phyloP scores from a whole-genome alignment of 495 filamentous ascomycete genomes.

The Parathielavia appendiculata region DNA sequence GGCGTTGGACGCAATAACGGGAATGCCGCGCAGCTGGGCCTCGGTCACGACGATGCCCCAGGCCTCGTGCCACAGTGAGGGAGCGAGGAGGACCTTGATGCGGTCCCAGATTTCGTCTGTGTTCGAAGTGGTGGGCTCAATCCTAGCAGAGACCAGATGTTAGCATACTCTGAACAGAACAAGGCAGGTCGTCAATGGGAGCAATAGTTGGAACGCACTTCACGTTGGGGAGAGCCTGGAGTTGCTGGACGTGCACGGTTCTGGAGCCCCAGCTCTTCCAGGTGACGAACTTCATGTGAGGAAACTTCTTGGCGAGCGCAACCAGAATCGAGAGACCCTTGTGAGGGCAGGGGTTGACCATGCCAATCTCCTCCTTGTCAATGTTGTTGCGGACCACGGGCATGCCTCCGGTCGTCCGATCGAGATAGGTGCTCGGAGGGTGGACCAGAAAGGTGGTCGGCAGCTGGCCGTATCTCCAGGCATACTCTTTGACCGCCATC shows the following conservation, averaged over 20 bases:
- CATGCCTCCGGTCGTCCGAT: conserved; percentile 17
- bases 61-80: conserved; percentile 31
- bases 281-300: conserved; percentile 29
- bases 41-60: conserved; percentile 34
- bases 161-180: neutral
- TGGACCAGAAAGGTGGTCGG: conserved; percentile 28
- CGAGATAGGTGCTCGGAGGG: conserved; percentile 25
- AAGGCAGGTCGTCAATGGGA: neutral
- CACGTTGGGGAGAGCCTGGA: conserved; percentile 24
- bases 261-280: conserved; percentile 33
- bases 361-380: conserved; percentile 29
- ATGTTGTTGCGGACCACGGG: conserved; percentile 26
- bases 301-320: conserved; percentile 24
- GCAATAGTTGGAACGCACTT: conserved; percentile 17
- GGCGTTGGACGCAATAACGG: conserved; percentile 31
- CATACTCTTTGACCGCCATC: conserved; percentile 26
- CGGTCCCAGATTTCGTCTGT: conserved; percentile 33
- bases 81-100: conserved; percentile 30
- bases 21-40: conserved; percentile 33
- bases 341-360: conserved; percentile 33
- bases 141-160: conserved; percentile 11
- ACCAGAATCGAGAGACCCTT: conserved; percentile 29
- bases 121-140: conserved; percentile 23
- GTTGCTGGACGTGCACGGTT: conserved; percentile 11
- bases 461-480: conserved; percentile 24